These are phyloP conservation scores for Sporothrix euskadiensis DNA, from an alignment of 2,329 filamentous ascomycete species.

Conservation along the genomic window DNA sequence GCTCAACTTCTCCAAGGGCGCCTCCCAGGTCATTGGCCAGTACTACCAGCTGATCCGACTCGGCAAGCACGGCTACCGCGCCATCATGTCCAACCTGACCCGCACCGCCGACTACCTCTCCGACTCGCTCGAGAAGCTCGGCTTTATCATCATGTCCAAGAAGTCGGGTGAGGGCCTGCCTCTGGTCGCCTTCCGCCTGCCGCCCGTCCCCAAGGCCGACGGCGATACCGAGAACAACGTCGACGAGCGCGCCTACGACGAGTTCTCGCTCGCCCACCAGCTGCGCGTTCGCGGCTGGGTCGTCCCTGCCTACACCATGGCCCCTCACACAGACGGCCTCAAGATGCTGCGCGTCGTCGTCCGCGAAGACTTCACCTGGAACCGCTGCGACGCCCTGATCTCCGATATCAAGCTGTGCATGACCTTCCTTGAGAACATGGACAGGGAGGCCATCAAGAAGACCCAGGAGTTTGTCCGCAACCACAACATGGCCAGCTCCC, in stretches of 20 bases:
- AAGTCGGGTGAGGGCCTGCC: conserved; percentile 76
- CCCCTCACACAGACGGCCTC: conserved; percentile 76
- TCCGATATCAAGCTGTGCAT: conserved; percentile 76
- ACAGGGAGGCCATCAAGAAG: conserved; percentile 67
- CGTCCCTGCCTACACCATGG: conserved; percentile 96
- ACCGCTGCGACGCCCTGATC: conserved; percentile 76
- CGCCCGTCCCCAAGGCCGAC: conserved; percentile 36
- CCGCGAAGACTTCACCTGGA: conserved; percentile 85
- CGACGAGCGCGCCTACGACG: conserved; percentile 64
- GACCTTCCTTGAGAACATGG: conserved; percentile 70
- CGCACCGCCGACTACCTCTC: conserved; percentile 86
- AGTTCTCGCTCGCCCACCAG: conserved; percentile 80
- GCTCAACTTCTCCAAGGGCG: conserved; percentile 95
- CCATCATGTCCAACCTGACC: conserved; percentile 93
- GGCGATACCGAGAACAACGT: conserved; percentile 36
- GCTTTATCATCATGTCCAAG: conserved; percentile 87
- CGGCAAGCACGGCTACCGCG: conserved; percentile 85
- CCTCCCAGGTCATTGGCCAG: conserved; percentile 91
- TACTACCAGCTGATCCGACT: conserved; percentile 97
- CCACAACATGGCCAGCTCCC: conserved; percentile 56
- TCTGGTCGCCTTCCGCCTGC: conserved; percentile 83
- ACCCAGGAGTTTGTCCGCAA: conserved; percentile 66
- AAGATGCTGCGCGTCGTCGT: conserved; percentile 94
- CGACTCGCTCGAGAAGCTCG: conserved; percentile 68
- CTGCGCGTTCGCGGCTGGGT: conserved; percentile 88